A percentile compares a stretch with the other conserved stretches of the same genome.
Evolutionary conservation across 2,329 filamentous ascomycete species (phyloP).

Genomic region (Colletotrichum sp.): DNA sequence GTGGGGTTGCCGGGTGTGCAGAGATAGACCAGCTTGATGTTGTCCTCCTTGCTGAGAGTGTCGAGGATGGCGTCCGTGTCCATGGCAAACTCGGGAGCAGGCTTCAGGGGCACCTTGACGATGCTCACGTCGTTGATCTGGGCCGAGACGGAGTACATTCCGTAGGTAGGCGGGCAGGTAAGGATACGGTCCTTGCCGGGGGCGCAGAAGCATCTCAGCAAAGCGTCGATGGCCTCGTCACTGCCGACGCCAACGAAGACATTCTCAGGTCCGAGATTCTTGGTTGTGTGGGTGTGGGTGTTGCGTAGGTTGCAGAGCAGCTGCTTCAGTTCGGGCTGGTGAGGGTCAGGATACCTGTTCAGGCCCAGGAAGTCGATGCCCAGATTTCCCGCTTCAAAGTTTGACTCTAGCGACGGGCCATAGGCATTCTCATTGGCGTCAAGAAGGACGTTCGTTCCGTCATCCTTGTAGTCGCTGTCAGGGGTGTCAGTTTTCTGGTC

Average conservation of each 20-base stretch:
- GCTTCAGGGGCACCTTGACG: slow-evolving; percentile 82
- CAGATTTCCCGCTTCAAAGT: slow-evolving; percentile 54
- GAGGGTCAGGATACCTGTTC: slow-evolving; percentile 95
- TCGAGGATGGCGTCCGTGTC: slow-evolving; percentile 72
- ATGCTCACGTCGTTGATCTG: slow-evolving; percentile 91
- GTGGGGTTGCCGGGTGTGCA: slow-evolving; percentile 97
- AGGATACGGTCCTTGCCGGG: slow-evolving; percentile 90
- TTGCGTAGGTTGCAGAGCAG: slow-evolving; percentile 87
- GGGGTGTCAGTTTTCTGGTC: slow-evolving; percentile 21
- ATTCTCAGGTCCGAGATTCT: slow-evolving; percentile 77
- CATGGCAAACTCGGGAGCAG: slow-evolving; percentile 74
- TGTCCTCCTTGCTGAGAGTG: slow-evolving; percentile 60
- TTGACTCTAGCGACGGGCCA: slow-evolving; percentile 74
- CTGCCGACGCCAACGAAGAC: slow-evolving; percentile 95
- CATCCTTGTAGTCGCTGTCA: slow-evolving; percentile 94
- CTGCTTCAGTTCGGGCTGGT: slow-evolving; percentile 87
- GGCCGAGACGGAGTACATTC: slow-evolving; percentile 96
- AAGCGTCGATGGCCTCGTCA: slow-evolving; percentile 94
- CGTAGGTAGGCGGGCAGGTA: slow-evolving; percentile 95
- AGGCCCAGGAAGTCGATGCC: slow-evolving; percentile 80
- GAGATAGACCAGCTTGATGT: slow-evolving; percentile 88
- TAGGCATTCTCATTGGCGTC: slow-evolving; percentile 99
- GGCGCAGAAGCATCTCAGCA: slow-evolving; percentile 90
- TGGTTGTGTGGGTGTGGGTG: slow-evolving; percentile 78
- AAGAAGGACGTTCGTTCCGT: slow-evolving; percentile 93